These are phyloP conservation scores for Alternaria brassicicola DNA, from an alignment of 2,329 filamentous ascomycete species.

Conservation along the genomic window DNA sequence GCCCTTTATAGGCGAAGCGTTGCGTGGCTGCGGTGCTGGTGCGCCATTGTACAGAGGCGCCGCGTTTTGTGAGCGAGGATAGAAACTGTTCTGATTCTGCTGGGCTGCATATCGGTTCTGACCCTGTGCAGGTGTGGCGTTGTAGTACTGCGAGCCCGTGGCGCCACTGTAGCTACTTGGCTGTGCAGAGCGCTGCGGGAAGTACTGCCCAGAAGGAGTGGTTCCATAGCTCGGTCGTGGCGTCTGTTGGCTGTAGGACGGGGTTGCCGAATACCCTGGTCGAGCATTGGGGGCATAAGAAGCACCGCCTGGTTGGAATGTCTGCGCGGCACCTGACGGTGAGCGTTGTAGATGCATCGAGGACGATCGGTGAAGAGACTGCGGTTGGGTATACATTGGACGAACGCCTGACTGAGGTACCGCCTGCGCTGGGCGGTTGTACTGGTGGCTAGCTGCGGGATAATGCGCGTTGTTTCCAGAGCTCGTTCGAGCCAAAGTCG, in stretches of 20 bases:
- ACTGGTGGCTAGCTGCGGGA: conserved; percentile 37
- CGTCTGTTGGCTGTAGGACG: conserved; percentile 42
- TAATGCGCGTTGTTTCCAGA: conserved; percentile 40
- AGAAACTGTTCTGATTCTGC: conserved; percentile 40
- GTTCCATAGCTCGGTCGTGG: conserved; percentile 37
- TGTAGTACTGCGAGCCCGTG: conserved; percentile 42
- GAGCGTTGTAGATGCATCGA: conserved; percentile 47
- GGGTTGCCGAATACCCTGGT: conserved; percentile 35
- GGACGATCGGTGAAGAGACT: conserved; percentile 42
- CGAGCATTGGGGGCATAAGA: conserved; percentile 38
- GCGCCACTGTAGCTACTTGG: conserved; percentile 37
- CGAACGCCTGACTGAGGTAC: conserved; percentile 36
- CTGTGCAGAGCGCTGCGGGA: conserved; percentile 39
- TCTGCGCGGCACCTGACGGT: conserved; percentile 35
- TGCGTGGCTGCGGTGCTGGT: conserved; percentile 41
- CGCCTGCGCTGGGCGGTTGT: conserved; percentile 37
- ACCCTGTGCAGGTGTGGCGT: conserved; percentile 38
- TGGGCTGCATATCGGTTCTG: conserved; percentile 43
- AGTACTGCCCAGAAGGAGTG: conserved; percentile 36
- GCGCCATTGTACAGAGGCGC: conserved; percentile 41
- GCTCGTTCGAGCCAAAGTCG: conserved; percentile 35
- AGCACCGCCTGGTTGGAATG: conserved; percentile 37
- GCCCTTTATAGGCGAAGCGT: conserved; percentile 46
- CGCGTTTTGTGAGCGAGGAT: conserved; percentile 42
- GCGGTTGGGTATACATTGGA: conserved; percentile 46